Evolutionary conservation across 768 basidiomycete species (phyloP).

Genomic region (Podaxis pistillaris): DNA sequence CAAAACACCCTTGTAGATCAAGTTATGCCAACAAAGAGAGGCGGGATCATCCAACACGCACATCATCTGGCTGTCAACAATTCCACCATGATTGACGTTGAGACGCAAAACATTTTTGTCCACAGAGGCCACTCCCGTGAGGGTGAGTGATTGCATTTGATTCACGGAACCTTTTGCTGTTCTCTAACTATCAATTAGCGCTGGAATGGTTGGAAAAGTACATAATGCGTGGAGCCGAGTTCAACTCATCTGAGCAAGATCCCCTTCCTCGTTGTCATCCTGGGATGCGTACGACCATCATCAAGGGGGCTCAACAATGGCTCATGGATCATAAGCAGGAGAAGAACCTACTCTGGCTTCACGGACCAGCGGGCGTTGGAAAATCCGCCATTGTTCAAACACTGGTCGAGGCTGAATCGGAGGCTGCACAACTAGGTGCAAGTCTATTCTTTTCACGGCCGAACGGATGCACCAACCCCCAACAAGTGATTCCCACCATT

Average conservation of each 20-base stretch:
- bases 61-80: too few relatives aligned
- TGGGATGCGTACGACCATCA: conserved; percentile 18
- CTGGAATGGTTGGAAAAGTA: background rate
- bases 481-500: background rate
- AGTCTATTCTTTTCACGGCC: conserved; percentile 23
- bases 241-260: conserved; percentile 17
- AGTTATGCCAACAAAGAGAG: too few relatives aligned
- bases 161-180: conserved; percentile 19
- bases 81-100: too few relatives aligned
- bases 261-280: conserved; percentile 20
- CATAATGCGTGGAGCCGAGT: conserved; percentile 13
- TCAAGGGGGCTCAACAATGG: conserved; percentile 13
- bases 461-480: background rate
- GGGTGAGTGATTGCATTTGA: too few relatives aligned
- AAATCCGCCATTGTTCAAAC: conserved; percentile 30
- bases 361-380: conserved; percentile 26
- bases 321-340: background rate
- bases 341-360: conserved; percentile 19
- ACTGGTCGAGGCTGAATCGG: conserved; percentile 20
- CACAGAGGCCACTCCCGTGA: too few relatives aligned
- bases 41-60: too few relatives aligned
- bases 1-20: too few relatives aligned
- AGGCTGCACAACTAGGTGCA: conserved; percentile 13
- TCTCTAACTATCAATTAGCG: background rate
- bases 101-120: too few relatives aligned